Conservation (phyloP, 176 grass and related monocot genomes). For the Miscanthus lutarioriparius region DNA sequence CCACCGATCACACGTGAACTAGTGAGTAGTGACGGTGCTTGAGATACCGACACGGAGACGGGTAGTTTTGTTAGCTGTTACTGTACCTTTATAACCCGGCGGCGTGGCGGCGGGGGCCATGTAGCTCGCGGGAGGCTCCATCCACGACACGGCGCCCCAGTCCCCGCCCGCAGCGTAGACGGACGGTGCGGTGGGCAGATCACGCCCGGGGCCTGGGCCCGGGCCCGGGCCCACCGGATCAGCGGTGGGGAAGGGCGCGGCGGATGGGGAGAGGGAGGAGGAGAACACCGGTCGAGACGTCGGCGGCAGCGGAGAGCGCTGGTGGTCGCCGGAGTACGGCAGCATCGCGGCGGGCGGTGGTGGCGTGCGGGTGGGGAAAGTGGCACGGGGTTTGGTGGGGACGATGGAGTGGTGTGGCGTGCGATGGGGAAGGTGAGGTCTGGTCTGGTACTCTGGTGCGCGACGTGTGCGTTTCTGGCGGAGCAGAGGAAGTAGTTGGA, state of each 20-base stretch:
- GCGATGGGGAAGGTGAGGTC: not conserved
- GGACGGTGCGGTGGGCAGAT: conserved; percentile 47
- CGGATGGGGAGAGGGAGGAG: conserved; percentile 47
- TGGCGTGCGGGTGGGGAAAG: conserved; percentile 19
- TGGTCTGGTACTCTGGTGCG: not conserved
- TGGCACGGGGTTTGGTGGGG: conserved; percentile 16
- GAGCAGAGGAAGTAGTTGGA: not conserved
- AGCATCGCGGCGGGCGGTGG: conserved; percentile 23
- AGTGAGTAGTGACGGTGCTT: not conserved
- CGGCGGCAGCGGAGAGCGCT: not conserved
- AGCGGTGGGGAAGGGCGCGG: conserved; percentile 48
- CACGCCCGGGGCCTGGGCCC: not conserved
- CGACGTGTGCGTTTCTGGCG: not conserved
- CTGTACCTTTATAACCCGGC: conserved; percentile 10
- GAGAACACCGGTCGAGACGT: not conserved
- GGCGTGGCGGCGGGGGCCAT: conserved; percentile 23
- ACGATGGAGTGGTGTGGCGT: not conserved
- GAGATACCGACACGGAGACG: not conserved
- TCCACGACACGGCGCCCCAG: conserved; percentile 50
- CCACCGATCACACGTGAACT: conserved; percentile 13
- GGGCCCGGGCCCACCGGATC: conserved; percentile 35
- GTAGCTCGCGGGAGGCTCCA: conserved; percentile 56
- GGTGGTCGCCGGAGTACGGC: conserved; percentile 40
- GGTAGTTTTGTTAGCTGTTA: not conserved
- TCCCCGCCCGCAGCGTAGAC: conserved; percentile 29